phyloP scores from a whole-genome alignment of 140 eudicot species.

The Bidens hawaiensis region DNA sequence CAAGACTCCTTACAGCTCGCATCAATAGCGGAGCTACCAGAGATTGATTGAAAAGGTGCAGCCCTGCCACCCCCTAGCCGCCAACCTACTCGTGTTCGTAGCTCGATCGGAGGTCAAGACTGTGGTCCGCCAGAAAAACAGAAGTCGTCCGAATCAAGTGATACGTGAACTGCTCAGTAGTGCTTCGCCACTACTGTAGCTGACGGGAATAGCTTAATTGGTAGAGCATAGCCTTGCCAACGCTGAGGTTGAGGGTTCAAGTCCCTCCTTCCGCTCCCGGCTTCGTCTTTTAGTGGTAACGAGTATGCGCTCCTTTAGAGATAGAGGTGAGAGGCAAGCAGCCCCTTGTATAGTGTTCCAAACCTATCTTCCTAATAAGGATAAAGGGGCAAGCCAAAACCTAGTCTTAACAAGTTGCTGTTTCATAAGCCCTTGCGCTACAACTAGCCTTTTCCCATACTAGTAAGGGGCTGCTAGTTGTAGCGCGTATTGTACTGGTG shows the following conservation, averaged over 20 bases:
- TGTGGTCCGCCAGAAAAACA: neutral
- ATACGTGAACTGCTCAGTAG: too few species aligned
- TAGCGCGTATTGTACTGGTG: too few species aligned
- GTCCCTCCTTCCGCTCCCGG: neutral
- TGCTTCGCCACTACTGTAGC: too few species aligned
- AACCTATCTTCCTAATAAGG: neutral
- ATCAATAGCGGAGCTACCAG: neutral
- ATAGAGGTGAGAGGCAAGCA: neutral
- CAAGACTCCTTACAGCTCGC: constrained; percentile 59
- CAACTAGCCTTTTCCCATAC: too few species aligned
- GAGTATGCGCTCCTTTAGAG: neutral
- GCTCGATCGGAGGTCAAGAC: neutral
- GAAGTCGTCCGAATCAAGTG: too few species aligned
- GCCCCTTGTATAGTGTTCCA: neutral
- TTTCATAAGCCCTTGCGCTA: too few species aligned
- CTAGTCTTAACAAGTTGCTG: too few species aligned
- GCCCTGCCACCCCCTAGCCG: neutral
- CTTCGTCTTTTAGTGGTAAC: neutral
- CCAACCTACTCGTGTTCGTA: neutral
- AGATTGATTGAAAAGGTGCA: neutral
- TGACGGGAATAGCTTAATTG: too few species aligned
- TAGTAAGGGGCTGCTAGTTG: too few species aligned
- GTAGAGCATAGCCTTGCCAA: too few species aligned
- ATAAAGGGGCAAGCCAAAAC: too few species aligned
- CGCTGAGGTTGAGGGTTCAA: neutral